Conservation (phyloP, 192 early-diverging fungal species). For the Anaeromyces robustus region DNA sequence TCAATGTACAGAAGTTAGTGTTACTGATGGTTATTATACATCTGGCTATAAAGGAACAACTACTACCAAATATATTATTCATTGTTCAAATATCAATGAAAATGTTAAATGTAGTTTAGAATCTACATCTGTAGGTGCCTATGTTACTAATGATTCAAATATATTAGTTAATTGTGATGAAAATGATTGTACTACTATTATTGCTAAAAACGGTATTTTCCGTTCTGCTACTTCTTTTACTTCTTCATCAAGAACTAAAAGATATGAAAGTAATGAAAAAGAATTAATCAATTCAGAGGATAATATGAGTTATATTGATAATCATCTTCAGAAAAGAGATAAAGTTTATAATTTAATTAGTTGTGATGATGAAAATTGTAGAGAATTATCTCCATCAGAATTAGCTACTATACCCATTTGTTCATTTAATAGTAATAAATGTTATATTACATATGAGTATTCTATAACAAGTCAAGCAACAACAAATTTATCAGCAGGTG, state of each 20-base stretch:
- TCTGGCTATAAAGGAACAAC: neutral
- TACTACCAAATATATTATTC: neutral
- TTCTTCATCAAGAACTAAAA: neutral
- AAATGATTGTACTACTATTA: neutral
- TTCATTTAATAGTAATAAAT: neutral
- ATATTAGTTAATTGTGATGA: neutral
- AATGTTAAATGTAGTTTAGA: neutral
- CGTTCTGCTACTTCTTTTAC: neutral
- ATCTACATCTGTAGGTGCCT: neutral
- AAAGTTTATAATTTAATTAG: neutral
- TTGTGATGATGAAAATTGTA: neutral
- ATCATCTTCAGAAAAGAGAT: neutral
- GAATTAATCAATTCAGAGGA: neutral
- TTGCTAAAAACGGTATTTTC: neutral
- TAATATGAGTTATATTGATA: neutral
- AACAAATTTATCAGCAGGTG: neutral
- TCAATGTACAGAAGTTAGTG: neutral
- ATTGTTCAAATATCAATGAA: neutral
- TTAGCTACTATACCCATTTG: neutral
- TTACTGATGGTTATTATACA: neutral
- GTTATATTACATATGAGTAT: neutral
- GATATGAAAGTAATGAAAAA: neutral
- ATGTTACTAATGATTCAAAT: neutral
- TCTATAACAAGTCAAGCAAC: neutral
- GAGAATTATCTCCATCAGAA: neutral